A percentile compares a stretch with the other conserved stretches of the same genome.
phyloP scores from a whole-genome alignment of 2,329 filamentous ascomycete species.

The Talaromyces piceae region DNA sequence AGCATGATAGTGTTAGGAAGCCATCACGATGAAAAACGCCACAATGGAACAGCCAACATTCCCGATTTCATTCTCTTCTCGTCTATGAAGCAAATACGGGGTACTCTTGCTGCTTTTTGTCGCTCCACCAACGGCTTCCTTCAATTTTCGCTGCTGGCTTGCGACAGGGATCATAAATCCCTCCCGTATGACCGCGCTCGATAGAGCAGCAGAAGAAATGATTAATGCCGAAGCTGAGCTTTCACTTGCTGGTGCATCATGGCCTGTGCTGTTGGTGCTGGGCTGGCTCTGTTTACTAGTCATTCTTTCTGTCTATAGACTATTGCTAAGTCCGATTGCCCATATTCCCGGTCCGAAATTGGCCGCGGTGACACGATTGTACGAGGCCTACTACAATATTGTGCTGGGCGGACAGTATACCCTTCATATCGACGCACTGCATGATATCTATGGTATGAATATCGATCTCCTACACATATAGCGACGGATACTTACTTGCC shows the following conservation, averaged over 20 bases:
- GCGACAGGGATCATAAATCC: not conserved
- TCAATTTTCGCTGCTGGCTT: not conserved
- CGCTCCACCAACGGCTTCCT: not conserved
- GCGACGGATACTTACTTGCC: no score
- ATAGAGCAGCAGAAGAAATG: not conserved
- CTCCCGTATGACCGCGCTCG: not conserved
- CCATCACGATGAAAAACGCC: no score
- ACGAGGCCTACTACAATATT: slow-evolving; percentile 24
- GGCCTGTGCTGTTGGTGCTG: slow-evolving; percentile 1
- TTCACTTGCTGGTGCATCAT: not conserved
- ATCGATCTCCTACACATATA: no score
- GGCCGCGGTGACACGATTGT: slow-evolving; percentile 21
- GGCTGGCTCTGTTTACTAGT: slow-evolving; percentile 1
- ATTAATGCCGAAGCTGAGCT: not conserved
- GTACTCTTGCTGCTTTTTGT: not conserved
- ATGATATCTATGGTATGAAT: slow-evolving; percentile 23
- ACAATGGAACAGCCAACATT: no score
- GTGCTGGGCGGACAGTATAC: slow-evolving; percentile 17
- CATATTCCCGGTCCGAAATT: slow-evolving; percentile 27
- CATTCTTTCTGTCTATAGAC: slow-evolving; percentile 16
- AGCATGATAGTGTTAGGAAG: no score
- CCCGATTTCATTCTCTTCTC: no score
- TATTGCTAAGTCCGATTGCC: slow-evolving; percentile 24
- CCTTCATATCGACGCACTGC: slow-evolving; percentile 19
- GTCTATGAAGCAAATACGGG: not conserved